Evolutionary conservation across 768 basidiomycete genomes (phyloP), one percentile per base, ranked within the genome.

Genomic region (Chalciporus sphaerocephalus): DNA sequence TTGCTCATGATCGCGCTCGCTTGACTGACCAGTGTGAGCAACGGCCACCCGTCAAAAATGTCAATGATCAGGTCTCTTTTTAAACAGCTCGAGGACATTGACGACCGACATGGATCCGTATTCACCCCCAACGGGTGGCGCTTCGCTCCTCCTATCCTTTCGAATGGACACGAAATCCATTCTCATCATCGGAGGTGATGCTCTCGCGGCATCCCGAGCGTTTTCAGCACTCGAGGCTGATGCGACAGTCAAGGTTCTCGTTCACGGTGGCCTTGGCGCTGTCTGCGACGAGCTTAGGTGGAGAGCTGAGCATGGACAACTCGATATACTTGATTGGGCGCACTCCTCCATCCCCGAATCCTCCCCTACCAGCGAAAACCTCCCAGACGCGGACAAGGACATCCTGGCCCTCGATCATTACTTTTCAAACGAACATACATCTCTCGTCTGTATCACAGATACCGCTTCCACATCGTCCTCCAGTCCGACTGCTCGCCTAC

Each of bases 141-240:
- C 85, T 0, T 89, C 90, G 5, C 78, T 95, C 12, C 54, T 93
- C 0, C 75, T 94, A 17, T 83, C 92, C 1, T 91, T 92, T 67
- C 76, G 74, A 40, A 71, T 85, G 21, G 67, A 70, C 33, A 61
- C 66, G 45, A 74, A 74, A 28, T 71, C 68, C 0, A 74, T 81
- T 25, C 69, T 97, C 30, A 76, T 98, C 35, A 54, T 97, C 33
- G 93, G 95, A 2, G 78, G 83, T 1, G 80, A 83, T n/a, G 57
- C 76, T 2, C 76, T 97, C 2, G 92, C 92, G 1, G 92, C 92
- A 0, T 76, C 80, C n/a, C 80, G 95, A 38, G 84, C 87, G 2
- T 89, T 87, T 55, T 72, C 85, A 15, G 81, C 88, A 2, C 75
- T 95, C 27, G 90, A 94, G 60, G 86, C 92, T 4, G 83, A 84